Evolutionary conservation across 2,329 filamentous ascomycete genomes (phyloP), one percentile per base, ranked within the genome.

Genomic region (Xylaria sp.): DNA sequence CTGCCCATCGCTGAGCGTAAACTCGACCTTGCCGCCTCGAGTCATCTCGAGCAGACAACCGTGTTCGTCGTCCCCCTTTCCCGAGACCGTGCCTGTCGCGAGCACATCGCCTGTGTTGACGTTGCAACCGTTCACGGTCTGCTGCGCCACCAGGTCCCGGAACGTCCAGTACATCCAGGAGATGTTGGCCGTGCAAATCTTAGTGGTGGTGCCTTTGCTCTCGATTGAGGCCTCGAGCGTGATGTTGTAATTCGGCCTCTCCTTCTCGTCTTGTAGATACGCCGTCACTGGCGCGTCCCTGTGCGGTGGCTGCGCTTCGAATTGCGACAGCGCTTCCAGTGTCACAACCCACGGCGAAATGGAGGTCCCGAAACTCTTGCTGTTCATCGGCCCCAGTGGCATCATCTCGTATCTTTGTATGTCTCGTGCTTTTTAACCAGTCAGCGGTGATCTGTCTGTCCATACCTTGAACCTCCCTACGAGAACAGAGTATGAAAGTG

Each of bases 311-410:
- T 74, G 78, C 0, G 85, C 85, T 73, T 88, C 87, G 57, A 90
- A 88, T 31, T 89, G 84, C 4, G 87, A 81, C n/a, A 91, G 76
- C 0, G 89, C 89, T 44, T 90, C 88, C 1, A 87, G 79, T 0
- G 88, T 89, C 3, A 91, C 77, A 13, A 91, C 80, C 89, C 89
- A 91, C 0, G 89, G 88, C 0, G 86, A 88, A 25, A 91, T 86
- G 0, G 83, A 84, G 0, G 88, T 91, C 7, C 83, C 84, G 52
- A 90, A 89, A 39, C 84, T 86, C 76, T 91, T 91, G 2, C 85
- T 84, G 60, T 90, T 89, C 62, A 90, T 83, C 0, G 89, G 89
- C 0, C 89, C 89, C 0, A 90, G 78, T 0, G 88, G 88, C 2
- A 80, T 81, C 88, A 90, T 90, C 72, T 91, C 89, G 25, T 87